These are phyloP conservation scores for Fraxinus platypoda DNA, from an alignment of 305 asterid genomes.

Conservation along the genomic window DNA sequence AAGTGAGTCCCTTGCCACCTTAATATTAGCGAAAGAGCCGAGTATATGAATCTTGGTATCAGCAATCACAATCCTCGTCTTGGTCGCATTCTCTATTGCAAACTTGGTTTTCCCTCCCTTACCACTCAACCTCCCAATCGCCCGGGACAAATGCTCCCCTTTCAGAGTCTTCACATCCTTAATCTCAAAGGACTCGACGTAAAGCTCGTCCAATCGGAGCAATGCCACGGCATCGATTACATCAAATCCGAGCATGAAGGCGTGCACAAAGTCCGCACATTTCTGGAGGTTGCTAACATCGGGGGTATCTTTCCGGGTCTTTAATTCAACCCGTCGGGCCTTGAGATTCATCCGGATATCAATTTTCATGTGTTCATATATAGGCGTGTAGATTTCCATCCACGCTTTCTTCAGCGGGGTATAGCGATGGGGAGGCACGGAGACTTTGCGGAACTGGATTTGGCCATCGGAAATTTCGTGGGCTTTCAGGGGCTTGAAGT, in stretches of 20 bases:
- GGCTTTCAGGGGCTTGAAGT: constrained; percentile 62
- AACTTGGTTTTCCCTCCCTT: constrained; percentile 52
- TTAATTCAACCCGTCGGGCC: constrained; percentile 75
- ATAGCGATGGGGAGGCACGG: constrained; percentile 71
- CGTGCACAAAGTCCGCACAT: constrained; percentile 81
- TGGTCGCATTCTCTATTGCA: constrained; percentile 49
- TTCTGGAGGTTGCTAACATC: constrained; percentile 76
- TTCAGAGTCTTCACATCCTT: constrained; percentile 69
- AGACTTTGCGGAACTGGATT: constrained; percentile 69
- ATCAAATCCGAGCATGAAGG: constrained; percentile 83
- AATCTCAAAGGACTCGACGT: constrained; percentile 74
- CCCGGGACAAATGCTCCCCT: constrained; percentile 49
- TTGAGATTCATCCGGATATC: constrained; percentile 89
- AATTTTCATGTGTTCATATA: constrained; percentile 68
- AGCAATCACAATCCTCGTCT: constrained; percentile 37
- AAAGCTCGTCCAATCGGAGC: constrained; percentile 76
- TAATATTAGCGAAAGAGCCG: constrained; percentile 27
- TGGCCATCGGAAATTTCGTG: constrained; percentile 73
- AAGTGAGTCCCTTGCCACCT: constrained; percentile 33
- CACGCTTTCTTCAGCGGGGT: constrained; percentile 74
- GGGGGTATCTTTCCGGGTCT: constrained; percentile 75
- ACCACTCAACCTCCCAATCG: constrained; percentile 46
- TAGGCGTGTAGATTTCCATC: constrained; percentile 74
- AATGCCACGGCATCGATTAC: constrained; percentile 62
- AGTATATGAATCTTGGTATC: constrained; percentile 28